Conservation (phyloP, 768 basidiomycete genomes). For the Mycena epipterygia region DNA sequence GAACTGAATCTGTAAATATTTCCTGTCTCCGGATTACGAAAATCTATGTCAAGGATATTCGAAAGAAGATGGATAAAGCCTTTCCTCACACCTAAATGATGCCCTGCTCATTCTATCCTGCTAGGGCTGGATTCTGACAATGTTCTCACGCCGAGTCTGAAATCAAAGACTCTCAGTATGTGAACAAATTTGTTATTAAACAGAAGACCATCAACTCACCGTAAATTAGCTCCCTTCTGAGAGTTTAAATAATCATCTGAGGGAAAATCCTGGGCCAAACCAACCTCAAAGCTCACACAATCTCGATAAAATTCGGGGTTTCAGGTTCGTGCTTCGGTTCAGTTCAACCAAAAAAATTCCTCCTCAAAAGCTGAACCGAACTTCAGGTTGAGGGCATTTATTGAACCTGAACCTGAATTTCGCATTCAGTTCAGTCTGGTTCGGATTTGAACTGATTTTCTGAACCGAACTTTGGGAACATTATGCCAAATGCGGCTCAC, state of each 20-base stretch:
- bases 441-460: no score
- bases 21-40: not conserved
- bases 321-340: no score
- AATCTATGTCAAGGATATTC: slow-evolving; percentile 3
- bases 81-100: not conserved
- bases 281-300: no score
- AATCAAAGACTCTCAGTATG: not conserved
- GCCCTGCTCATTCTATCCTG: slow-evolving; percentile 2
- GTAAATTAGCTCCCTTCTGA: not conserved
- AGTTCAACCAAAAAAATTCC: no score
- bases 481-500: no score
- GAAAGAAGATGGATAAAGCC: slow-evolving; percentile 7
- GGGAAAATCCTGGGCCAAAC: not conserved
- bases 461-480: no score
- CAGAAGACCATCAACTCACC: not conserved
- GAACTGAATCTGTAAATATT: not conserved
- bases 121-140: not conserved
- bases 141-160: slow-evolving; percentile 1
- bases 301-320: no score
- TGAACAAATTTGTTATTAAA: slow-evolving; percentile 2
- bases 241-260: not conserved
- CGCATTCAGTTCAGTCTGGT: no score
- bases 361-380: no score
- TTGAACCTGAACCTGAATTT: no score
- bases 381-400: no score